These are phyloP conservation scores for Clavispora vitiphila DNA, from an alignment of 805 yeast species.

Conservation along the genomic window DNA sequence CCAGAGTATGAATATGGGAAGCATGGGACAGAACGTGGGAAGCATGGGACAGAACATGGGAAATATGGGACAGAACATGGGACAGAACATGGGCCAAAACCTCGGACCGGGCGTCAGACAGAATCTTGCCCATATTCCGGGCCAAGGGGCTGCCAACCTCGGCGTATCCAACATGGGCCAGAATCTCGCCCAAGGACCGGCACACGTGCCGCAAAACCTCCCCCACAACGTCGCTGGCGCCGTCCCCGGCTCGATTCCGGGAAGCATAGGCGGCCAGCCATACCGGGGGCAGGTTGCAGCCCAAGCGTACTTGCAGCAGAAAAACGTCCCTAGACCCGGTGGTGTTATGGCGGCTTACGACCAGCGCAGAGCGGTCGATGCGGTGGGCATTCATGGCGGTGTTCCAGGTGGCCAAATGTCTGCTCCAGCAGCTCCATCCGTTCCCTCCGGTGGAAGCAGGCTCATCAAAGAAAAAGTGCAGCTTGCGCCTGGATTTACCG, in stretches of 20 bases:
- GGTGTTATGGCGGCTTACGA: background rate
- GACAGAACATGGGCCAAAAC: conserved; percentile 1
- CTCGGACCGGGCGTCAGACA: conserved; percentile 3
- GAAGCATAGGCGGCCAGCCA: background rate
- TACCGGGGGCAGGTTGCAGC: background rate
- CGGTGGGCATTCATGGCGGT: background rate
- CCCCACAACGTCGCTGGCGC: background rate
- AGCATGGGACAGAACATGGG: conserved; percentile 4
- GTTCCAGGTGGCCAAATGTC: background rate
- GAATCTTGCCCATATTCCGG: background rate
- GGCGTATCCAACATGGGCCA: background rate
- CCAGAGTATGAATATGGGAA: too few species aligned
- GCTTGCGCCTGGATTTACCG: conserved; percentile 13
- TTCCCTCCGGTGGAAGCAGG: background rate
- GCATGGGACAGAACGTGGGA: background rate
- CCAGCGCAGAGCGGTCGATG: too few species aligned
- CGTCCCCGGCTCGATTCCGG: too few species aligned
- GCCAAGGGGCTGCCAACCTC: background rate
- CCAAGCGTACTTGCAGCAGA: conserved; percentile 6
- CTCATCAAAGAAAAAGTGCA: conserved; percentile 6
- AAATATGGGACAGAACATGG: conserved; percentile 5
- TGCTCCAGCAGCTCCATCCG: background rate
- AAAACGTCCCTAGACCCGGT: conserved; percentile 1
- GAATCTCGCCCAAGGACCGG: background rate
- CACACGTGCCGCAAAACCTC: background rate